Evolutionary conservation across 1,284 basidiomycete genomes (phyloP), one percentile per base, ranked within the genome.

Genomic region (Pyrrhoderma lamaoense): DNA sequence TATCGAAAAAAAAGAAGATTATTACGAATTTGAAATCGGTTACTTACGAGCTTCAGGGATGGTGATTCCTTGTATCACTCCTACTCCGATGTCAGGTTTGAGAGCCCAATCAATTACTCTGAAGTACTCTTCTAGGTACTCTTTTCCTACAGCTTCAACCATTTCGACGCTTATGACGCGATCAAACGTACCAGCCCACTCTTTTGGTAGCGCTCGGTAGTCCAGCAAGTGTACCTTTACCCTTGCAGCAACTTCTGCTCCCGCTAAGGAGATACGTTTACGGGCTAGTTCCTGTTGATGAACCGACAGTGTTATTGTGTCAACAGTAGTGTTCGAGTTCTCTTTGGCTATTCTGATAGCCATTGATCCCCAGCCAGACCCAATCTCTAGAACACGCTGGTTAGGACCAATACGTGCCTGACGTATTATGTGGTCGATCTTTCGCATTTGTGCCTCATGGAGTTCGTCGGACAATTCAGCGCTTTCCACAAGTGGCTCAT

Each of bases 301-400:
- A 13, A 75, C 69, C 0, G 84, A 87, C 8, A 91, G 75, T 3
- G 88, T 91, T 53, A 91, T 68, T 2, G 85, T 85, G 63, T 91
- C 86, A 51, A 90, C 74, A 1, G 70, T 76, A 48, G 82, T 84
- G 22, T 71, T 73, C 1, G 80, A 70, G 45, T 76, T 65, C 8
- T 67, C 72, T 35, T 67, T 64, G 2, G 74, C 74, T 40, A 85
- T 78, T 47, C 80, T 74, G 51, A 89, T 82, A 2, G 88, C 79
- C 56, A 91, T 73, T 3, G 81, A 79, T 1, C 88, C 88, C 87
- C 88, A 91, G 1, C 88, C 88, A 22, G 82, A 83, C 9, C 87
- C 88, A 53, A 91, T 89, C 63, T 91, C 88, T 31, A 91, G 73
- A 0, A 90, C 77, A 34, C 79, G 75, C 55, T 87, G 76, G 1